Evolutionary conservation across 1,284 basidiomycete genomes (phyloP).

Genomic region (Sporisorium reilianum): DNA sequence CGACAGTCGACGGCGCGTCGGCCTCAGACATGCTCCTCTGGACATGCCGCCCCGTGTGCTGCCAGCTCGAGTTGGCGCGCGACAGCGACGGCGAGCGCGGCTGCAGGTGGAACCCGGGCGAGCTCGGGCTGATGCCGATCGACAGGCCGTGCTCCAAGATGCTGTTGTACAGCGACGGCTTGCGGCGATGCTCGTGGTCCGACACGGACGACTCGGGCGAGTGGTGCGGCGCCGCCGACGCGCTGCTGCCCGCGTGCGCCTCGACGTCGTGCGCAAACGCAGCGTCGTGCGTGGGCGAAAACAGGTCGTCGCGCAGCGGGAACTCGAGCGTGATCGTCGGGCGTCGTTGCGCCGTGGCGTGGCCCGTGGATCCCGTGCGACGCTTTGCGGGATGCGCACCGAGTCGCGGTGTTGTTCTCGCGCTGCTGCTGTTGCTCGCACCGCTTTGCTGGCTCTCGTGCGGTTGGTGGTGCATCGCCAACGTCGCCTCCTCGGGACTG

Average conservation of each 20-base stretch:
- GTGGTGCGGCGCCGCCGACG: conserved; percentile 3
- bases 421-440: conserved; percentile 9
- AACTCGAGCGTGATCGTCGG: conserved; percentile 56
- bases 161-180: conserved; percentile 47
- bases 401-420: conserved; percentile 10
- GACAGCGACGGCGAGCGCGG: conserved; percentile 41
- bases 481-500: conserved; percentile 26
- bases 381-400: conserved; percentile 18
- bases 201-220: conserved; percentile 20
- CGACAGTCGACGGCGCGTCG: conserved; percentile 16
- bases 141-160: conserved; percentile 63
- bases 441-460: background rate
- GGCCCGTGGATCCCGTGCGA: conserved; percentile 10
- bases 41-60: conserved; percentile 16
- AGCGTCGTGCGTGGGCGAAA: conserved; percentile 27
- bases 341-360: conserved; percentile 17
- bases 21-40: conserved; percentile 40
- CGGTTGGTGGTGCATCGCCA: conserved; percentile 26
- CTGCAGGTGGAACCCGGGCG: conserved; percentile 65
- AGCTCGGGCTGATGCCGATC: conserved; percentile 65
- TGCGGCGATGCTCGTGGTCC: conserved; percentile 15
- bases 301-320: conserved; percentile 37
- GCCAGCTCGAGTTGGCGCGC: conserved; percentile 18
- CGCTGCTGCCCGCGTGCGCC: background rate
- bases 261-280: conserved; percentile 12